These are phyloP conservation scores for Voacanga thouarsii DNA, from an alignment of 257 asterid genomes.

Conservation along the genomic window DNA sequence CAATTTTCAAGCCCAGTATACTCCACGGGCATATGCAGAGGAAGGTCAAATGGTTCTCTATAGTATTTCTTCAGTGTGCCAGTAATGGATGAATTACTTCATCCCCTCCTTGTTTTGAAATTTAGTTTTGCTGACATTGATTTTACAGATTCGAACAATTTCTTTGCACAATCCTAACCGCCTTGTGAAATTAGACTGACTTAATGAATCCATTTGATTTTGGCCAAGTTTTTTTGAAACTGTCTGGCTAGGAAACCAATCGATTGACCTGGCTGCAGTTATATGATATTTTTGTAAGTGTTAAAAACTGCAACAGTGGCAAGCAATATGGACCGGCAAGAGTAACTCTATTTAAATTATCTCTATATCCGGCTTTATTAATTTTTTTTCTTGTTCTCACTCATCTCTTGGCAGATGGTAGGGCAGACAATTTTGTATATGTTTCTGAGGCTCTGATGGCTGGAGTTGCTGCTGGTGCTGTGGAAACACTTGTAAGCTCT, in stretches of 20 bases:
- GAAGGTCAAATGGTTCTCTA: neutral
- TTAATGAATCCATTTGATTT: neutral
- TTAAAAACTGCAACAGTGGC: neutral
- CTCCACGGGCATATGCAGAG: neutral
- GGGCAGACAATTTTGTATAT: slow-evolving; percentile 33
- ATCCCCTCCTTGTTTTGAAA: neutral
- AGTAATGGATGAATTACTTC: neutral
- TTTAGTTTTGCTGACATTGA: neutral
- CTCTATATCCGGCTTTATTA: neutral
- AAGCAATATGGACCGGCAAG: neutral
- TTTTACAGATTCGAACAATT: neutral
- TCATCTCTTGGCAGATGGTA: slow-evolving; percentile 58
- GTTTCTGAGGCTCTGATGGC: slow-evolving; percentile 82
- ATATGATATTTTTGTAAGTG: neutral
- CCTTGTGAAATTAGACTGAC: neutral
- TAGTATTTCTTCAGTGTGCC: neutral
- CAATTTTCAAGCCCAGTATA: neutral
- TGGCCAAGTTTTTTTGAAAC: neutral
- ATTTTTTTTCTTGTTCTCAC: neutral
- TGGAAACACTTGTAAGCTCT: slow-evolving; percentile 39
- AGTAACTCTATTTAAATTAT: neutral
- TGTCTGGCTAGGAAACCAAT: neutral
- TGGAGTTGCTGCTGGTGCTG: slow-evolving; percentile 77
- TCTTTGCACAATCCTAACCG: neutral
- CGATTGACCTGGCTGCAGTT: neutral